Evolutionary conservation across 2,329 filamentous ascomycete genomes (phyloP).

Genomic region (Penicillium olsonii): DNA sequence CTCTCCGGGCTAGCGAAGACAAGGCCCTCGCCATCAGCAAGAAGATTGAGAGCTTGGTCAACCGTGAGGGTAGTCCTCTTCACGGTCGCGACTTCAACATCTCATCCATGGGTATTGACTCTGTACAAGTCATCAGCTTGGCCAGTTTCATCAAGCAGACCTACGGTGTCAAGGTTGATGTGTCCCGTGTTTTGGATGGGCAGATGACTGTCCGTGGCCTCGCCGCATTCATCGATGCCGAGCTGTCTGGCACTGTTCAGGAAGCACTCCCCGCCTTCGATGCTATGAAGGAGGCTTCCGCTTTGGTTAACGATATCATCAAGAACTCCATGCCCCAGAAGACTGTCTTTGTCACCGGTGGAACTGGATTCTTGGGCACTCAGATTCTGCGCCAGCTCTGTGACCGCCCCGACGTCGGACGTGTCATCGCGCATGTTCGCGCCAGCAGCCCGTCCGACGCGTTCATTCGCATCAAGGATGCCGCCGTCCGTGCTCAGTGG

Average conservation of each 20-base stretch:
- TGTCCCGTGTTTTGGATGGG: slow-evolving; percentile 13
- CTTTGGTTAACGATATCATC: slow-evolving; percentile 10
- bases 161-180: slow-evolving; percentile 14
- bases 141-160: slow-evolving; percentile 16
- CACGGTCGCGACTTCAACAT: slow-evolving; percentile 22
- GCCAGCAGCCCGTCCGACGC: neutral
- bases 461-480: neutral
- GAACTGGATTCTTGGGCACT: slow-evolving; percentile 24
- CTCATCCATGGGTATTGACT: slow-evolving; percentile 23
- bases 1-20: slow-evolving; percentile 7
- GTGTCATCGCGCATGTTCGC: slow-evolving; percentile 21
- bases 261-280: slow-evolving; percentile 6
- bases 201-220: slow-evolving; percentile 15
- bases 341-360: slow-evolving; percentile 24
- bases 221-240: slow-evolving; percentile 9
- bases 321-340: slow-evolving; percentile 2
- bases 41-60: slow-evolving; percentile 13
- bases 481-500: slow-evolving; percentile 19
- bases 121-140: slow-evolving; percentile 23
- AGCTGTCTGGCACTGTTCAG: slow-evolving; percentile 7
- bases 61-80: slow-evolving; percentile 27
- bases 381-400: slow-evolving; percentile 23
- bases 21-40: slow-evolving; percentile 24
- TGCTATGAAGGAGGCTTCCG: slow-evolving; percentile 13
- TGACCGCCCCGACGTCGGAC: slow-evolving; percentile 7